phyloP scores from a whole-genome alignment of 1,284 basidiomycete genomes.

The Marasmius oreades region DNA sequence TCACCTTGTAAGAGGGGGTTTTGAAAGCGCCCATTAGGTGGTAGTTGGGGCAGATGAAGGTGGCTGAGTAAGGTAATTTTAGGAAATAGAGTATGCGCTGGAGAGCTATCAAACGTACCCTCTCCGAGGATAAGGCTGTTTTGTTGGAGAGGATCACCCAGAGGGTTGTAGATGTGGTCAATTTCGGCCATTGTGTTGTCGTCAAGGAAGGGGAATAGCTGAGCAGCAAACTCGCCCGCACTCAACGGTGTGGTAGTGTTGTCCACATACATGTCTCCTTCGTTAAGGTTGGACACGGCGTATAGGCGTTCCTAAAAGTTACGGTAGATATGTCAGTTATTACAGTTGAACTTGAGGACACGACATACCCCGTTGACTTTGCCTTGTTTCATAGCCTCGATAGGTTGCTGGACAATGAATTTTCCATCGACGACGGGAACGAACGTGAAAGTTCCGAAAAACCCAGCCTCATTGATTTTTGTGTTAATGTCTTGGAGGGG shows the following conservation, averaged over 20 bases:
- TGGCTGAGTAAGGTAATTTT: slow-evolving; percentile 15
- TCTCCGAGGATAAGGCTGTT: slow-evolving; percentile 26
- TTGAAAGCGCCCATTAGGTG: slow-evolving; percentile 17
- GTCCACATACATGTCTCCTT: not conserved
- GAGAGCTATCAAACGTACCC: slow-evolving; percentile 17
- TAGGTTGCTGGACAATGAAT: slow-evolving; percentile 30
- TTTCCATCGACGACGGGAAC: slow-evolving; percentile 34
- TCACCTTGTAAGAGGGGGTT: slow-evolving; percentile 16
- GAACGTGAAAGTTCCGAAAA: slow-evolving; percentile 27
- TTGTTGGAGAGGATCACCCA: slow-evolving; percentile 6
- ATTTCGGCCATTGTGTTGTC: not conserved
- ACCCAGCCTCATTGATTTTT: slow-evolving; percentile 20
- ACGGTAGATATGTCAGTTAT: not conserved
- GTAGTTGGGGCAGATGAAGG: slow-evolving; percentile 24
- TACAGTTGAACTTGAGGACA: not conserved
- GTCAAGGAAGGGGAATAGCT: slow-evolving; percentile 21
- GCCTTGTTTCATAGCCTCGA: slow-evolving; percentile 21
- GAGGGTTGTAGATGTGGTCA: slow-evolving; percentile 8
- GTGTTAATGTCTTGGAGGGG: slow-evolving; percentile 22
- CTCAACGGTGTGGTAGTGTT: slow-evolving; percentile 2
- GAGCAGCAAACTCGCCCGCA: slow-evolving; percentile 4
- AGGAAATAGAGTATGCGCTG: not conserved
- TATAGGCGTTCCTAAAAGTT: not conserved
- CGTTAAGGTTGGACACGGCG: not conserved
- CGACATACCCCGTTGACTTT: slow-evolving; percentile 24